Evolutionary conservation across 345 rosid genomes (phyloP).

Genomic region (Mercurialis annua): DNA sequence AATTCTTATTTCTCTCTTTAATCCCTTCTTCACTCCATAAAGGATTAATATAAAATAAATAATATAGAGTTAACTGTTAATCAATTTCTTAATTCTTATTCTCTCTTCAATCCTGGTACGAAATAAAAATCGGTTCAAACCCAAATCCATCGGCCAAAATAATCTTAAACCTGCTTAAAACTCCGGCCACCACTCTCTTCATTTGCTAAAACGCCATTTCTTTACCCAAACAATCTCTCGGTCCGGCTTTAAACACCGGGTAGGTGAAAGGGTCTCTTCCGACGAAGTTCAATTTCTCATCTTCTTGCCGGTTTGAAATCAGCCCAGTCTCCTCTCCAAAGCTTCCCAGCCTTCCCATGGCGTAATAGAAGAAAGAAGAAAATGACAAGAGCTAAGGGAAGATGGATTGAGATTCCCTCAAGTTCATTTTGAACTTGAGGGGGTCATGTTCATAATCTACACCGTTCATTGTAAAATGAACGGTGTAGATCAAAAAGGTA

Average conservation of each 20-base stretch:
- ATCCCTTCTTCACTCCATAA: no score
- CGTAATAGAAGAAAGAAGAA: no score
- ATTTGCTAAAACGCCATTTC: slow-evolving; percentile 34
- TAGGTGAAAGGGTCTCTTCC: slow-evolving; percentile 21
- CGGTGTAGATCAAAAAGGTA: no score
- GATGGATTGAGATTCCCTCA: no score
- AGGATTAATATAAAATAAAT: no score
- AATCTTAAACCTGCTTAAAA: slow-evolving; percentile 42
- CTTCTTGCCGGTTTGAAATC: slow-evolving; percentile 27
- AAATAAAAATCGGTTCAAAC: slow-evolving; percentile 36
- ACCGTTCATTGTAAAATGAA: no score
- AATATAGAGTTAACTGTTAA: no score
- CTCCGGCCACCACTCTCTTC: slow-evolving; percentile 33
- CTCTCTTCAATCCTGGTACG: slow-evolving; percentile 39
- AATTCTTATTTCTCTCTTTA: no score
- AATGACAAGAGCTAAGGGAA: no score
- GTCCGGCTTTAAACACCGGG: slow-evolving; percentile 33
- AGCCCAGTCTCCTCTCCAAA: slow-evolving; percentile 28
- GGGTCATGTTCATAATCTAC: no score
- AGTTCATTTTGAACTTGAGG: no score
- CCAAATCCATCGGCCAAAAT: slow-evolving; percentile 40
- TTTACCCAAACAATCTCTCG: slow-evolving; percentile 30
- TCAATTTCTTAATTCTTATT: neutral
- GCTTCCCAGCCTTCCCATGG: slow-evolving; percentile 26
- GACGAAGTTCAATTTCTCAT: slow-evolving; percentile 36